Evolutionary conservation across 2,329 filamentous ascomycete genomes (phyloP), one percentile per base, ranked within the genome.

Genomic region (Verticillium nubilum): DNA sequence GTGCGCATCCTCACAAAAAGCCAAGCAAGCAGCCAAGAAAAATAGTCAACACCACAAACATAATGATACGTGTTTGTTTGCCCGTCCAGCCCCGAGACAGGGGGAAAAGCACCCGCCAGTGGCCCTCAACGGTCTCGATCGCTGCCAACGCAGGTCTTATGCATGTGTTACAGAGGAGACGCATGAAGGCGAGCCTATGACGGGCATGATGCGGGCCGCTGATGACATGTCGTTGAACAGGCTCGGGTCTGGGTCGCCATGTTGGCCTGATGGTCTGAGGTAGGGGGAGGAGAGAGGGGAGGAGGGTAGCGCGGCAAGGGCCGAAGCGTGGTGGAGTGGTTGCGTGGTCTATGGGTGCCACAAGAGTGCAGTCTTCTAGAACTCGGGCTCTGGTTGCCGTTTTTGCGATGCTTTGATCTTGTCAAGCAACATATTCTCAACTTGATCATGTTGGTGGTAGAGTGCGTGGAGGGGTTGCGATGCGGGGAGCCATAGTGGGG

Each of bases 271-370:
- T 42, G 35, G 35, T 4, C n/a, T n/a, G 35, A 42, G 6, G n/a
- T 9, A 50, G 7, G 42, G n/a, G n/a, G n/a, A n/a, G n/a, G n/a
- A n/a, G n/a, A n/a, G n/a, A n/a, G n/a, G n/a, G n/a, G n/a, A n/a
- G n/a, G 42, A 53, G 23, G 9, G 17, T 54, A 27, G 60, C 50
- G 27, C 62, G 62, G 60, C 54, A 59, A 57, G 56, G 57, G 57
- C 60, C 62, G 60, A 59, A 27, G 57, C 52, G 58, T 29, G 42
- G 42, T 50, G 42, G 42, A 26, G n/a, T 25, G 19, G 19, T 12
- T 31, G 29, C 9, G 29, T 6, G 13, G 29, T n/a, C n/a, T n/a
- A n/a, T n/a, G 29, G 29, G 29, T 31, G 29, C 12, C 29, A 31
- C 5, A 5, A 5, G 29, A 31, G 29, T 31, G 29, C 29, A 31